These are phyloP conservation scores for Trichophyton simii DNA, from an alignment of 2,329 filamentous ascomycete genomes.

Conservation along the genomic window DNA sequence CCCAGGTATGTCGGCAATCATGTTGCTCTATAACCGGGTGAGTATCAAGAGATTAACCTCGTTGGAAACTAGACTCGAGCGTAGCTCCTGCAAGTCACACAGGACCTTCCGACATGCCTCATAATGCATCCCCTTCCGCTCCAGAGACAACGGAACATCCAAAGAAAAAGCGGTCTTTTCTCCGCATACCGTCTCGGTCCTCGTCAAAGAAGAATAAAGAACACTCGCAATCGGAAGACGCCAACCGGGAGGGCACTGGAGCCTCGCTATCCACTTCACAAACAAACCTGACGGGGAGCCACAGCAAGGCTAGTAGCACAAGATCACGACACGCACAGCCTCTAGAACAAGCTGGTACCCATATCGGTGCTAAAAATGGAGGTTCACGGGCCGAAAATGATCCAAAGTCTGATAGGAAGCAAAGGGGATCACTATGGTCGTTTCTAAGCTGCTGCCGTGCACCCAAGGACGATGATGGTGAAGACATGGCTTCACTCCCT, in stretches of 20 bases:
- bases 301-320: slow-evolving; percentile 51
- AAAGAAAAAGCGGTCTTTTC: slow-evolving; percentile 27
- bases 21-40: too few relatives aligned
- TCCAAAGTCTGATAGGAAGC: slow-evolving; percentile 29
- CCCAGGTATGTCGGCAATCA: not conserved
- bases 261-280: slow-evolving; percentile 45
- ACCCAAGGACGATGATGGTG: slow-evolving; percentile 24
- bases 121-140: slow-evolving; percentile 3
- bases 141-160: slow-evolving; percentile 16
- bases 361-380: slow-evolving; percentile 17
- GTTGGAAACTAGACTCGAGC: not conserved
- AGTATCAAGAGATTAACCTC: not conserved
- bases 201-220: slow-evolving; percentile 28
- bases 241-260: slow-evolving; percentile 32
- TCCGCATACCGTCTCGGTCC: slow-evolving; percentile 28
- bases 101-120: not conserved
- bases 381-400: slow-evolving; percentile 23
- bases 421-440: slow-evolving; percentile 31
- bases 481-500: slow-evolving; percentile 31
- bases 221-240: slow-evolving; percentile 22
- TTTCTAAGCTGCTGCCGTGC: slow-evolving; percentile 40
- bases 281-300: slow-evolving; percentile 31
- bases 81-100: not conserved
- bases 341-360: slow-evolving; percentile 15
- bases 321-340: slow-evolving; percentile 26